phyloP scores from a whole-genome alignment of 2,329 filamentous ascomycete genomes.

The Colletotrichum viniferum region DNA sequence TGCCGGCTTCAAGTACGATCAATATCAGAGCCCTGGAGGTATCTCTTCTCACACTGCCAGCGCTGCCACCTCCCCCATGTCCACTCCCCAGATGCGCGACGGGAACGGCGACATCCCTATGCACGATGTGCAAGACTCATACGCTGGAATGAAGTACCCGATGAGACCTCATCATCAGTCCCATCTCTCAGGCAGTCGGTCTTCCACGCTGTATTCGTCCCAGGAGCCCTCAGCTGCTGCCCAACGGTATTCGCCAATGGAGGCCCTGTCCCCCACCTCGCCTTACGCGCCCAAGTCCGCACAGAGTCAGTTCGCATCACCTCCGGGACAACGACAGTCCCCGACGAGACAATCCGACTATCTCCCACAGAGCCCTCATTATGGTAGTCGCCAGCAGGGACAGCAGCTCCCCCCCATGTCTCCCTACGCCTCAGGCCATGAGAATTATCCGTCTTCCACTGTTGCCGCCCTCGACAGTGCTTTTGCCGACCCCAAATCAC shows the following conservation, averaged over 20 bases:
- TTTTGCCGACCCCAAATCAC: constrained; percentile 61
- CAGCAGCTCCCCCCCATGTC: constrained; percentile 78
- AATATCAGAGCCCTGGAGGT: constrained; percentile 58
- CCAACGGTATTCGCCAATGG: constrained; percentile 96
- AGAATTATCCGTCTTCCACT: constrained; percentile 75
- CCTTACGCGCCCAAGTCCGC: constrained; percentile 73
- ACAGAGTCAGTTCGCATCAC: constrained; percentile 56
- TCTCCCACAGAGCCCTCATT: constrained; percentile 64
- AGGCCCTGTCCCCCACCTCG: constrained; percentile 79
- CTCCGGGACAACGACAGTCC: constrained; percentile 71
- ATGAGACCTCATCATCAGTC: constrained; percentile 80
- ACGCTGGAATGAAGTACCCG: constrained; percentile 85
- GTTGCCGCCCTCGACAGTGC: constrained; percentile 74
- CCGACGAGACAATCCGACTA: constrained; percentile 74
- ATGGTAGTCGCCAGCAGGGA: constrained; percentile 48
- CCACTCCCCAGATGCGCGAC: constrained; percentile 67
- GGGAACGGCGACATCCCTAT: constrained; percentile 80
- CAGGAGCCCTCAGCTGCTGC: constrained; percentile 82
- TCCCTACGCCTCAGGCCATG: constrained; percentile 70
- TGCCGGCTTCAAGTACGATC: constrained; percentile 68
- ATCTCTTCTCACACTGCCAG: constrained; percentile 38
- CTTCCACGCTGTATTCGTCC: constrained; percentile 72
- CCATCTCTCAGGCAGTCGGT: constrained; percentile 59
- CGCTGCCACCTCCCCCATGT: constrained; percentile 62
- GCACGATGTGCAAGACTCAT: constrained; percentile 84